phyloP scores from a whole-genome alignment of 768 basidiomycete species.

The Amanita rubescens region DNA sequence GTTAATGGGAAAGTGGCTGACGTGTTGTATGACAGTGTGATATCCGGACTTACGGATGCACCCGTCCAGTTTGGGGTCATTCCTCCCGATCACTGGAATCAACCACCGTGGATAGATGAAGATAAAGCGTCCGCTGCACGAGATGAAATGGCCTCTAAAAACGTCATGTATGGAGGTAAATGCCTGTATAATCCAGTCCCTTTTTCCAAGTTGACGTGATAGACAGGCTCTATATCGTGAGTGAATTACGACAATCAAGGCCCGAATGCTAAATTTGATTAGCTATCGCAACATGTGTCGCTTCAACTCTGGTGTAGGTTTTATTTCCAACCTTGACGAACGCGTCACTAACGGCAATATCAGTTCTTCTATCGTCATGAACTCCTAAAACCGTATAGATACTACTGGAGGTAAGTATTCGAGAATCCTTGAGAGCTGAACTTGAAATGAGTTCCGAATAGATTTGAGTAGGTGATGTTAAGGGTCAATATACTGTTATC shows the following conservation, averaged over 20 bases:
- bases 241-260: constrained; percentile 18
- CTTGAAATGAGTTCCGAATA: constrained; percentile 10
- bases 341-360: not conserved
- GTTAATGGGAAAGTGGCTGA: not conserved
- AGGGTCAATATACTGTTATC: not conserved
- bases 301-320: constrained; percentile 82
- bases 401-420: constrained; percentile 64
- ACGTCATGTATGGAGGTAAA: constrained; percentile 63
- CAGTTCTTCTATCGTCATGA: constrained; percentile 87
- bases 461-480: constrained; percentile 36
- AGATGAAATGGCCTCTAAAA: constrained; percentile 59
- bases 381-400: constrained; percentile 70
- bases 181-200: not conserved
- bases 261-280: not conserved
- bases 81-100: constrained; percentile 68
- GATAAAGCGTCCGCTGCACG: constrained; percentile 54
- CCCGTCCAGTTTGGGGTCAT: constrained; percentile 71
- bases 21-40: constrained; percentile 28
- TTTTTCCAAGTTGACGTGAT: constrained; percentile 9
- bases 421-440: not conserved
- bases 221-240: constrained; percentile 66
- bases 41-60: constrained; percentile 51
- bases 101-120: constrained; percentile 80
- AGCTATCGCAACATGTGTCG: constrained; percentile 96
- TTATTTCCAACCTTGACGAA: not conserved